phyloP scores from a whole-genome alignment of 352 stramenopile species.

The Globisporangium megalacanthum region DNA sequence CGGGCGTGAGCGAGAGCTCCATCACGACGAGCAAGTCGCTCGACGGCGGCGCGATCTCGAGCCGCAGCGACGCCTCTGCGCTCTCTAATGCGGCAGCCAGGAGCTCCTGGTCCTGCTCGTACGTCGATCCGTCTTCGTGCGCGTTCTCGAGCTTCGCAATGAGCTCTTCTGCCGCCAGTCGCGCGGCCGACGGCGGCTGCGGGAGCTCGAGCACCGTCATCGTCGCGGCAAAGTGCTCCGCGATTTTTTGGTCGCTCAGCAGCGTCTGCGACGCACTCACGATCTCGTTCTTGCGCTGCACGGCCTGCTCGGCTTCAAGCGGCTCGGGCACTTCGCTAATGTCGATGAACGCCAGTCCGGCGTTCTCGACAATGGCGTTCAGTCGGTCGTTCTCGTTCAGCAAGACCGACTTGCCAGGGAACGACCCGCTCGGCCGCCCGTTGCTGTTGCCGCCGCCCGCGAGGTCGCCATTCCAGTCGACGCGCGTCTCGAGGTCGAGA shows the following conservation, averaged over 20 bases:
- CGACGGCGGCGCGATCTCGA: conserved; percentile 50
- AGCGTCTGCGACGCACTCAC: conserved; percentile 39
- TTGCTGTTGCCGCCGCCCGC: conserved; percentile 33
- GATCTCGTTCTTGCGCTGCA: conserved; percentile 77
- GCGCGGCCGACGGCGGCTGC: conserved; percentile 16
- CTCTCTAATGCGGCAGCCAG: conserved; percentile 36
- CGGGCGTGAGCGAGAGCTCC: conserved; percentile 29
- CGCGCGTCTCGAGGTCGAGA: conserved; percentile 72
- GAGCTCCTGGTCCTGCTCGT: conserved; percentile 54
- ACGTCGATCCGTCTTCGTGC: conserved; percentile 32
- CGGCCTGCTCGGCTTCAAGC: conserved; percentile 69
- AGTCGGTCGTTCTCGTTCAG: conserved; percentile 75
- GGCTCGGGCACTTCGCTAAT: conserved; percentile 78
- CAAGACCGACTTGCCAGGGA: conserved; percentile 42
- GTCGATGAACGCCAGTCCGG: conserved; percentile 75
- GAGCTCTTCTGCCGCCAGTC: conserved; percentile 31
- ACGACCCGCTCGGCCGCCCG: conserved; percentile 37
- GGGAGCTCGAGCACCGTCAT: conserved; percentile 38
- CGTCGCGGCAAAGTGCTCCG: conserved; percentile 40
- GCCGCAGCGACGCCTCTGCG: conserved; percentile 35
- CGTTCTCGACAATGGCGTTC: conserved; percentile 70
- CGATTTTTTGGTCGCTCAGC: conserved; percentile 48
- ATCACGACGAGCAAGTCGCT: conserved; percentile 62
- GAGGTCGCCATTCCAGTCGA: conserved; percentile 56
- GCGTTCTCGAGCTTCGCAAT: conserved; percentile 47